phyloP scores from a whole-genome alignment of 2,329 filamentous ascomycete species.

The Nothopassalora personata region DNA sequence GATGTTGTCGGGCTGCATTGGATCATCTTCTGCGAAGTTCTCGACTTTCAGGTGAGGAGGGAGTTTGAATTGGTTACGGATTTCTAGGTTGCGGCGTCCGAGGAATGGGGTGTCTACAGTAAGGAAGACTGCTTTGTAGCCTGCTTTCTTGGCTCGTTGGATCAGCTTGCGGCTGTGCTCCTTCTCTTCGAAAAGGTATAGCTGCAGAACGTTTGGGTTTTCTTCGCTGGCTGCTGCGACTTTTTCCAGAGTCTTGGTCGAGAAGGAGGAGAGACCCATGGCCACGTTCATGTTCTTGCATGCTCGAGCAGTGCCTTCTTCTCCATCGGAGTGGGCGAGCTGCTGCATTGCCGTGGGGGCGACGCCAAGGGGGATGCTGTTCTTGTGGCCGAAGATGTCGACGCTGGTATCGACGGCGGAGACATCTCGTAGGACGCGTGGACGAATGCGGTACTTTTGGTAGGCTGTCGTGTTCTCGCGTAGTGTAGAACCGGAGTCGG shows the following conservation, averaged over 20 bases:
- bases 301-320: conserved; percentile 47
- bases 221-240: conserved; percentile 41
- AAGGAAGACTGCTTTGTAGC: conserved; percentile 53
- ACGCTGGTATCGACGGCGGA: conserved; percentile 38
- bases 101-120: conserved; percentile 54
- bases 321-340: conserved; percentile 50
- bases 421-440: conserved; percentile 39
- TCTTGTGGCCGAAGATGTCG: conserved; percentile 41
- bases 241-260: conserved; percentile 48
- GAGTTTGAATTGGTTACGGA: conserved; percentile 48
- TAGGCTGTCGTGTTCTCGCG: conserved; percentile 51
- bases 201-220: conserved; percentile 50
- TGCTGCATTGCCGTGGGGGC: conserved; percentile 51
- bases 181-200: conserved; percentile 51
- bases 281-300: conserved; percentile 40
- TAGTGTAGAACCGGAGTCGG: conserved; percentile 34
- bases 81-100: conserved; percentile 50
- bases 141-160: conserved; percentile 34
- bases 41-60: conserved; percentile 34
- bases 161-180: conserved; percentile 43
- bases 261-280: conserved; percentile 49
- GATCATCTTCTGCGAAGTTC: conserved; percentile 31
- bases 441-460: conserved; percentile 40
- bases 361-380: conserved; percentile 50
- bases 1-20: conserved; percentile 8